Percentiles rank a stretch among this genome's conserved stretches.
phyloP scores from a whole-genome alignment of 352 stramenopile species.

The Phytophthora pluvialis region DNA sequence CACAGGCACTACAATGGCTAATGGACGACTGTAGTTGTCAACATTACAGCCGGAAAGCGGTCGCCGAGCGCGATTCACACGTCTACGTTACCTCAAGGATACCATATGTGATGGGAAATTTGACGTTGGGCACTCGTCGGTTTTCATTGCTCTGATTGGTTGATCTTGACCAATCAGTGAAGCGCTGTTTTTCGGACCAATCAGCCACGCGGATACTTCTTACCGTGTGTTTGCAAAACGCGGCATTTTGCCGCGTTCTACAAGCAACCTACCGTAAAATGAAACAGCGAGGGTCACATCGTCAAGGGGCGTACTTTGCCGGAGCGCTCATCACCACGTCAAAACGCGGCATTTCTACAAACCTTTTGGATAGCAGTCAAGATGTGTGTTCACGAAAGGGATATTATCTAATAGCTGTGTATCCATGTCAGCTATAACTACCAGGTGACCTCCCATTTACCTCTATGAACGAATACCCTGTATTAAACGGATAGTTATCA shows the following conservation, averaged over 20 bases:
- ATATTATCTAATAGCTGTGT: background rate
- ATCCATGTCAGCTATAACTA: background rate
- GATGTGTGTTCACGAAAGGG: background rate
- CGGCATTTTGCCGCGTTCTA: slow-evolving; percentile 5
- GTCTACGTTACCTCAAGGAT: too few species aligned
- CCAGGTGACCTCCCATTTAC: background rate
- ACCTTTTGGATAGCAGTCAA: background rate
- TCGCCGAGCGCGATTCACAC: too few species aligned
- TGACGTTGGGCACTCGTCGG: background rate
- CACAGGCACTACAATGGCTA: too few species aligned
- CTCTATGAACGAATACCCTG: background rate
- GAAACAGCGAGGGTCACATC: too few species aligned
- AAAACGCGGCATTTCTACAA: slow-evolving; percentile 12
- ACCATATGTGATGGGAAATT: too few species aligned
- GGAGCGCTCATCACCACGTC: background rate
- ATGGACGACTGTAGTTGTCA: too few species aligned
- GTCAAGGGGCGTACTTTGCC: too few species aligned
- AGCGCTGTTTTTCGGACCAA: background rate
- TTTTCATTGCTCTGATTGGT: slow-evolving; percentile 11
- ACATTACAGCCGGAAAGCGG: too few species aligned
- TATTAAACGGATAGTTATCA: too few species aligned
- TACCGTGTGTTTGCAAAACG: slow-evolving; percentile 5
- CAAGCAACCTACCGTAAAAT: background rate
- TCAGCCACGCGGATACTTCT: background rate
- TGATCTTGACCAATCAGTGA: slow-evolving; percentile 9